Evolutionary conservation across 768 basidiomycete genomes (phyloP).

Genomic region (Auricularia cornea): DNA sequence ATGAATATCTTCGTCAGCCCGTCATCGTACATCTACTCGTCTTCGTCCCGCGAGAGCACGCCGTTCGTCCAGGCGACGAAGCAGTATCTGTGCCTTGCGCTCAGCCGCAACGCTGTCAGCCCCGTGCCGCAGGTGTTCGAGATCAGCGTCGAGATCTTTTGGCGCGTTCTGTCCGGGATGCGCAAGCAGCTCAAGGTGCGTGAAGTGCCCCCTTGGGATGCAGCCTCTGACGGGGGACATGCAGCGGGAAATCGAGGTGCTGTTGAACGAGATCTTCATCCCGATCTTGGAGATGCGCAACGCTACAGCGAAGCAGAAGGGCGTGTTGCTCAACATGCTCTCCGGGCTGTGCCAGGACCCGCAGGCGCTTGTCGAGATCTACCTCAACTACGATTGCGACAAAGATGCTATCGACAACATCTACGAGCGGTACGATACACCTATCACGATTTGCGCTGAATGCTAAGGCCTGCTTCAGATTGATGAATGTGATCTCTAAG

Average conservation of each 20-base stretch:
- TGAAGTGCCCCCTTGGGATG: not conserved
- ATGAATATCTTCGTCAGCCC: conserved; percentile 86
- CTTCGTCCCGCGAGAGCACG: conserved; percentile 78
- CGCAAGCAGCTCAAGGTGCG: conserved; percentile 89
- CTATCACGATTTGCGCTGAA: not conserved
- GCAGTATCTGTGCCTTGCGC: conserved; percentile 86
- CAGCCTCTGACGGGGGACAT: not conserved
- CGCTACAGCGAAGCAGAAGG: conserved; percentile 91
- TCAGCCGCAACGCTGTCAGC: conserved; percentile 93
- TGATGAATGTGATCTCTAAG: conserved; percentile 95
- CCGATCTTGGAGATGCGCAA: conserved; percentile 98
- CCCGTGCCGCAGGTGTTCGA: conserved; percentile 96
- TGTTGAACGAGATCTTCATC: conserved; percentile 97
- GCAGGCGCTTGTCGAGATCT: conserved; percentile 94
- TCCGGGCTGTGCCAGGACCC: conserved; percentile 88
- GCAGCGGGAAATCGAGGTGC: conserved; percentile 97
- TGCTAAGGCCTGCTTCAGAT: conserved; percentile 30
- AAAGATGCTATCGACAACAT: conserved; percentile 92
- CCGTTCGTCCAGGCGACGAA: conserved; percentile 90
- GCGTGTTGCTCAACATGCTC: conserved; percentile 82
- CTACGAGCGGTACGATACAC: conserved; percentile 72
- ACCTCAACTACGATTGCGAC: conserved; percentile 99
- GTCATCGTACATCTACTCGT: conserved; percentile 83
- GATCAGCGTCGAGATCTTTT: conserved; percentile 96
- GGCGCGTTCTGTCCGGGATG: conserved; percentile 90